Base-by-base conservation (phyloP, 2,329 filamentous ascomycete species). In the Pseudopyricularia cyperi region DNA sequence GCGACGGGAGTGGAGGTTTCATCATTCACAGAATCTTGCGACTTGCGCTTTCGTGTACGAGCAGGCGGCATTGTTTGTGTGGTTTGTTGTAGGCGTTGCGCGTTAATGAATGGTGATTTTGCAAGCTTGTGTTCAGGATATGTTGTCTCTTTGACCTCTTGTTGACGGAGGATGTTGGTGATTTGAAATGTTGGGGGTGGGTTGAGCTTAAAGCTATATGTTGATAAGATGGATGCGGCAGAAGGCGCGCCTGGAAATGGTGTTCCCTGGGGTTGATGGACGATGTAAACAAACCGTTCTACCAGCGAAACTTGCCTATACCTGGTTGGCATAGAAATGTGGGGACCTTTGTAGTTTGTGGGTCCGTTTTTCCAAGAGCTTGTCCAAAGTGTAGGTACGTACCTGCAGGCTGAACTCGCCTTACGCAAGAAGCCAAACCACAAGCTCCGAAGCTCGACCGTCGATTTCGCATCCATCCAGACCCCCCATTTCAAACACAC, bases 1-100 rank as follows among this genome's bases (percentile, higher is more conserved):
- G 60, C 55, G 54, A 58, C 49, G n/a, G 58, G 55, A 24, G 60
- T 54, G 19, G 22, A 24, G 39, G 22, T 44, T 28, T 56, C 53
- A 9, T 64, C 63, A 55, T 60, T 59, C 48, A 60, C 60, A 51
- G 63, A 61, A 55, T 63, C 55, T 44, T 67, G 68, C 7, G 72
- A 71, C 64, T 71, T 72, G 61, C 69, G 68, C 61, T 75, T 75
- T 55, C 61, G 66, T 48, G 68, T 65, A 59, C 71, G 69, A 52
- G 65, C 65, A 52, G 72, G 72, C 54, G 71, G 69, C 75, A 77
- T 79, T 52, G 19, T 34, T 49, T 11, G 30, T 32, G 46, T 9
- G 30, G 17, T 7, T 15, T 15, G 33, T 17, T 37, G 33, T 14
- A 3, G 22, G 39, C 9, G 4, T 30, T 30, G 28, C 39, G 39